Evolutionary conservation across 2,329 filamentous ascomycete species (phyloP).

Genomic region (Eutypella sp.): DNA sequence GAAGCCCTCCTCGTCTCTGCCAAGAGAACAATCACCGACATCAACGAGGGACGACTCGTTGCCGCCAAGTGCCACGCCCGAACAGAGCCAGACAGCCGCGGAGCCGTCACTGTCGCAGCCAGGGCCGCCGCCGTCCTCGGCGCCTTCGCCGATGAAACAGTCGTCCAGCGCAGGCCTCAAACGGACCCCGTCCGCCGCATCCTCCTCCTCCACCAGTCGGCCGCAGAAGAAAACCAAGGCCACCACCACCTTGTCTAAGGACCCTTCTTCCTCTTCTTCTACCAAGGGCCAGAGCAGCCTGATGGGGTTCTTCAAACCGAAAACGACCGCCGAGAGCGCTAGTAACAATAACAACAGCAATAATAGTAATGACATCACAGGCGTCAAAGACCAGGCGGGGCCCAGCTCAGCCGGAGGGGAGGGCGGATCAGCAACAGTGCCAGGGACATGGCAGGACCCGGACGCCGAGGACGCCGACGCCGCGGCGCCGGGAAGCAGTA

Average conservation of each 20-base stretch:
- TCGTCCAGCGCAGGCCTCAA: constrained; percentile 20
- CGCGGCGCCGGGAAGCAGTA: no score
- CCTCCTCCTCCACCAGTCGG: constrained; percentile 16
- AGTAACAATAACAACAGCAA: constrained; percentile 6
- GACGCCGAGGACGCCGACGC: no score
- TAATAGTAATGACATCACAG: constrained; percentile 10
- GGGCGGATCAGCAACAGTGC: background rate
- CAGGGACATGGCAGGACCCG: no score
- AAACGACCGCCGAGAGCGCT: constrained; percentile 25
- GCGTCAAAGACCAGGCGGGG: no score
- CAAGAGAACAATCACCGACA: constrained; percentile 4
- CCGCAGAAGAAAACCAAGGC: constrained; percentile 35
- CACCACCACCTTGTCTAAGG: constrained; percentile 23
- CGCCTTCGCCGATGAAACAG: constrained; percentile 14
- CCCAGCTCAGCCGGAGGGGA: no score
- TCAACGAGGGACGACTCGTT: constrained; percentile 1
- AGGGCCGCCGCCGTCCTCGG: constrained; percentile 5
- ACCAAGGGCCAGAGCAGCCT: constrained; percentile 51
- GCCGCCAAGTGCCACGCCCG: background rate
- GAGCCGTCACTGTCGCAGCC: constrained; percentile 18
- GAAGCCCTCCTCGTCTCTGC: constrained; percentile 12
- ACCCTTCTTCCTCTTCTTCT: constrained; percentile 21
- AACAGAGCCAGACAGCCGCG: background rate
- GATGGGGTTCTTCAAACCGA: constrained; percentile 74
- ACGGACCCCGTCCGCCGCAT: constrained; percentile 17